Base-by-base conservation (phyloP, 192 early-diverging fungal species). In the Backusella tuberculispora region DNA sequence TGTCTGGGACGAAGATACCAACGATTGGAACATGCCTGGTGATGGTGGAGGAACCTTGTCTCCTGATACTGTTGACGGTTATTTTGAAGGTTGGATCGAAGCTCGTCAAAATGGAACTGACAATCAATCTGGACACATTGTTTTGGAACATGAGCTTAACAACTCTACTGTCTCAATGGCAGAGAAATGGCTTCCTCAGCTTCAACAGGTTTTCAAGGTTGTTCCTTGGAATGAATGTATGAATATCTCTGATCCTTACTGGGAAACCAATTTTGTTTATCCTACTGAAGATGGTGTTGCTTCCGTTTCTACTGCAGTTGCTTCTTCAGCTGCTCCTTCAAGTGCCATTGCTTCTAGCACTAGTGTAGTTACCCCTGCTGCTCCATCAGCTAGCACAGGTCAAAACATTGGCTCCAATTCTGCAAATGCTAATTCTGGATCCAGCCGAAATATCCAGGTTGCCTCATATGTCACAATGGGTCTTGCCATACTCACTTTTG, bases 11-110 rank as follows among this genome's bases (percentile, higher is more conserved):
- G 46, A 75, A 63, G 80, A 81, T 46, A 78, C 76, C 19, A 24
- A 78, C 29, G 86, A 87, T 73, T 87, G 85, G 85, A 72, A 81
- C 29, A 66, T 87, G 47, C 78, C 78, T 43, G 76, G 73, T 37
- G 24, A 19, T 48, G 81, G 76, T 46, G 78, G 79, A 14, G 77
- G 79, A 26, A 74, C 73, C 44, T 70, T 81, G 15, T 66, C 79
- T 13, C 73, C 81, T 50, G 21, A 21, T 10, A 76, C 76, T 24
- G 78, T 85, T 13, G 81, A 78, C 14, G 56, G 63, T 15, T 74
- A 74, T 10, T 70, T 73, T 29, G 53, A 65, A 50, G 67, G 68
- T 43, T 78, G 76, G 72, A 78, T 83, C 26, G 41, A 75, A 5
- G 45, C 67, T 34, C 74, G 75, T 13, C 50, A 70, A 19, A 69